Conservation (phyloP, 768 basidiomycete genomes). For the Tulasnella calospora region DNA sequence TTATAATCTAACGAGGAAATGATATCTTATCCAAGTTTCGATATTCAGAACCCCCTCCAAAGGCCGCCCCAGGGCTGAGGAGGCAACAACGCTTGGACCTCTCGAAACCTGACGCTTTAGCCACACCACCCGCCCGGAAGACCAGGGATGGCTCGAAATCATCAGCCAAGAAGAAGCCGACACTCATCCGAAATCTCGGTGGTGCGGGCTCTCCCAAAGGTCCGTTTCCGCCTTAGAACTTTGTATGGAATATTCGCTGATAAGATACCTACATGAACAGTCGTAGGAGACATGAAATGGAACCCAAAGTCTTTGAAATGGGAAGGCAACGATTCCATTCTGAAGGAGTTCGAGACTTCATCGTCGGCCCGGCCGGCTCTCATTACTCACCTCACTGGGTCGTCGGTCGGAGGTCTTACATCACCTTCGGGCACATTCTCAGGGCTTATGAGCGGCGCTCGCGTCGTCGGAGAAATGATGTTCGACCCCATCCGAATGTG, state of each 20-base stretch:
- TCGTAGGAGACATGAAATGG: constrained; percentile 96
- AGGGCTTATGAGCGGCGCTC: constrained; percentile 62
- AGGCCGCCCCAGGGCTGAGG: not conserved
- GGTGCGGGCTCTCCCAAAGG: constrained; percentile 66
- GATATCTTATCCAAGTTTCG: constrained; percentile 24
- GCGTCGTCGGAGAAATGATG: constrained; percentile 95
- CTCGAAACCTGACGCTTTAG: not conserved
- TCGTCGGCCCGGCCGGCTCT: constrained; percentile 88
- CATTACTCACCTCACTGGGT: constrained; percentile 88
- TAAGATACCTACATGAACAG: constrained; percentile 40
- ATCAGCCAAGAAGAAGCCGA: constrained; percentile 58
- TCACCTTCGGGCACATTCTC: constrained; percentile 59
- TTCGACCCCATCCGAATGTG: constrained; percentile 94
- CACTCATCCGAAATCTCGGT: constrained; percentile 80
- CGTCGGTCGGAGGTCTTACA: constrained; percentile 55
- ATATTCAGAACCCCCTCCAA: constrained; percentile 44
- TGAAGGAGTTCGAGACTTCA: constrained; percentile 83
- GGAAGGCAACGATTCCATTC: constrained; percentile 93
- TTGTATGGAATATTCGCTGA: not conserved
- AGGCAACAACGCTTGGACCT: constrained; percentile 42
- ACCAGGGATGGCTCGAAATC: constrained; percentile 6
- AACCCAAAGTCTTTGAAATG: constrained; percentile 85
- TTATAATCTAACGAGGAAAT: not conserved
- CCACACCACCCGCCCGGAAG: constrained; percentile 1
- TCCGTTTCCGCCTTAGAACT: constrained; percentile 34